Evolutionary conservation across 73 alveolate genomes (phyloP).

Genomic region (Paraurostyla sp.): DNA sequence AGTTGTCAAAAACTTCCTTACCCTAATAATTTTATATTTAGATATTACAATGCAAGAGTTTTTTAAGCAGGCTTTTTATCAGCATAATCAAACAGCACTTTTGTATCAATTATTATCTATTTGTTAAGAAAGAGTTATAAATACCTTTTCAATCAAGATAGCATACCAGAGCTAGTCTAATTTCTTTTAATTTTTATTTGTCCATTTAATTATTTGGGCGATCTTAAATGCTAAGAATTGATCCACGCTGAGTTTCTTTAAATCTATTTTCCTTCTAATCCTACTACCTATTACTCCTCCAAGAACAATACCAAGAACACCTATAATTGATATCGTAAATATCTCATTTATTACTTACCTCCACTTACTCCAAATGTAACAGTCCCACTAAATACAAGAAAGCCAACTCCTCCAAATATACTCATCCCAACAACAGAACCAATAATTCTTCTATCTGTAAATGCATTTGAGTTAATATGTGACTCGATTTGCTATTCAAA

Average conservation of each 20-base stretch:
- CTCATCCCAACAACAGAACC: conserved; percentile 59
- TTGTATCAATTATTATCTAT: conserved; percentile 40
- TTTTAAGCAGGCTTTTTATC: conserved; percentile 26
- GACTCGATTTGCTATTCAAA: neutral
- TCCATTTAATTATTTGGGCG: conserved; percentile 18
- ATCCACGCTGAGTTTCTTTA: conserved; percentile 22
- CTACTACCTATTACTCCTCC: conserved; percentile 57
- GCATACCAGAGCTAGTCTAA: conserved; percentile 43
- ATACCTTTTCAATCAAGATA: conserved; percentile 42
- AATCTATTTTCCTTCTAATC: conserved; percentile 32
- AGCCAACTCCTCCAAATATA: conserved; percentile 59
- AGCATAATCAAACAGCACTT: conserved; percentile 10
- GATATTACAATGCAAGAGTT: conserved; percentile 14
- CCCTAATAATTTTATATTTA: neutral
- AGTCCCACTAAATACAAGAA: conserved; percentile 36
- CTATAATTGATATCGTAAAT: too few relatives aligned
- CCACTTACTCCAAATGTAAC: conserved; percentile 39
- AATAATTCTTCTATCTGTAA: conserved; percentile 43
- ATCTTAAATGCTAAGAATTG: conserved; percentile 4
- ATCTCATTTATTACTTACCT: too few relatives aligned
- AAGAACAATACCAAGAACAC: conserved; percentile 39
- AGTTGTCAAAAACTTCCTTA: conserved; percentile 14
- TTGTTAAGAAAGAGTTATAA: neutral
- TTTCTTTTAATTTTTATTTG: conserved; percentile 42
- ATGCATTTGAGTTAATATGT: conserved; percentile 32